Evolutionary conservation across 371 early-diverging fungal genomes (phyloP).

Genomic region (Apophysomyces elegans): DNA sequence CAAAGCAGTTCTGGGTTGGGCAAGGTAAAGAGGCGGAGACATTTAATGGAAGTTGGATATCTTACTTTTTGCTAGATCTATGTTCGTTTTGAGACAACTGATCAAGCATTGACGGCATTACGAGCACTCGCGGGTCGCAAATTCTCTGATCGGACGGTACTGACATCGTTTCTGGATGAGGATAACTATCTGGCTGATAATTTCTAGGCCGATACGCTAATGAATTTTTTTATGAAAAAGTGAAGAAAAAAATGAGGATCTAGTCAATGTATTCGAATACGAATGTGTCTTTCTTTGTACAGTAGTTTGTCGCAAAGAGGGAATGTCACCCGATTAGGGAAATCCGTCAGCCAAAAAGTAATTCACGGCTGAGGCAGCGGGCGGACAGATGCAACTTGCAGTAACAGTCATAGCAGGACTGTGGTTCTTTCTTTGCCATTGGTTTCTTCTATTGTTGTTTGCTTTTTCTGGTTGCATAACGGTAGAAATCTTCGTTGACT

Average conservation of each 20-base stretch:
- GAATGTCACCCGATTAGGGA: neutral
- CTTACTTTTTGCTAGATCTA: slow-evolving; percentile 67
- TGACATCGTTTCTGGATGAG: slow-evolving; percentile 84
- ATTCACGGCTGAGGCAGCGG: slow-evolving; percentile 5
- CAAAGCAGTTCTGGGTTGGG: slow-evolving; percentile 75
- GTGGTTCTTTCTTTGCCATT: neutral
- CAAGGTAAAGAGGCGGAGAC: slow-evolving; percentile 60
- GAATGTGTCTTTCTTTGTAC: neutral
- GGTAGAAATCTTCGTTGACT: neutral
- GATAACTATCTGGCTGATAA: slow-evolving; percentile 66
- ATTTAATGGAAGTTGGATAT: neutral
- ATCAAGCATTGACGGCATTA: slow-evolving; percentile 72
- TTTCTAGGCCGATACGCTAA: slow-evolving; percentile 46
- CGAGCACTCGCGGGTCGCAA: slow-evolving; percentile 92
- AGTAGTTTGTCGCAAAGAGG: slow-evolving; percentile 3
- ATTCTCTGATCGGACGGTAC: slow-evolving; percentile 92
- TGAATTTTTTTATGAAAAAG: slow-evolving; percentile 9
- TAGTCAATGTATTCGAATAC: slow-evolving; percentile 10
- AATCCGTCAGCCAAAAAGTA: slow-evolving; percentile 6
- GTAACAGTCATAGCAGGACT: neutral
- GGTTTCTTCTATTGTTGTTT: neutral
- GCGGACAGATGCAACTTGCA: slow-evolving; percentile 2
- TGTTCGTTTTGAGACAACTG: slow-evolving; percentile 70
- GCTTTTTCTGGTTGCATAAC: neutral
- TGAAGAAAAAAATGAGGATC: neutral